Conservation (phyloP, 441 rosid genomes). For the Gossypium aridum region DNA sequence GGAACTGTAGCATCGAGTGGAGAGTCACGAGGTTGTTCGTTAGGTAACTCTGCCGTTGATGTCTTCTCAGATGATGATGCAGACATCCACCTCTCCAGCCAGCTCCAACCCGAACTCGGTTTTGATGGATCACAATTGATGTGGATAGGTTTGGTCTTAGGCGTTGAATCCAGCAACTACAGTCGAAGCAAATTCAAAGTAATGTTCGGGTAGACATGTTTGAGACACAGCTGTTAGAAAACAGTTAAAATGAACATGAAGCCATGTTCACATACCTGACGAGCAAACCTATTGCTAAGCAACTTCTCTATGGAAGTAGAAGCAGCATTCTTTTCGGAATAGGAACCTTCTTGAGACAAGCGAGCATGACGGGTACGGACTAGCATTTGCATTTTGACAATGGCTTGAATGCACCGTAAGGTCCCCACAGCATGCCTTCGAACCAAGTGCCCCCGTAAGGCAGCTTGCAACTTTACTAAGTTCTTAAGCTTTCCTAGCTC, state of each 20-base stretch:
- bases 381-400: constrained; percentile 80
- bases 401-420: constrained; percentile 78
- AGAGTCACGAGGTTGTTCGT: constrained; percentile 28
- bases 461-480: constrained; percentile 85
- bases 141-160: constrained; percentile 58
- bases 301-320: constrained; percentile 54
- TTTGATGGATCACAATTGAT: constrained; percentile 78
- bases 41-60: constrained; percentile 20
- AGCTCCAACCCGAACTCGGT: constrained; percentile 76
- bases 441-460: constrained; percentile 85
- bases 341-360: constrained; percentile 25
- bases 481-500: constrained; percentile 64
- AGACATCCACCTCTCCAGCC: constrained; percentile 97
- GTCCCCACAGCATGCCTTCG: constrained; percentile 84
- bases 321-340: constrained; percentile 2
- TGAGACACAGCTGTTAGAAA: background rate
- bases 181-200: constrained; percentile 16
- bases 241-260: constrained; percentile 1
- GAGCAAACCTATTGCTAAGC: constrained; percentile 75
- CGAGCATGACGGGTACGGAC: constrained; percentile 68
- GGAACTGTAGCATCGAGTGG: constrained; percentile 20
- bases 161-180: constrained; percentile 76
- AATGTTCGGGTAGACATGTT: constrained; percentile 1
- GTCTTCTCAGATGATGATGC: constrained; percentile 46
- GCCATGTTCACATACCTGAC: constrained; percentile 46